Evolutionary conservation across 2,329 filamentous ascomycete species (phyloP), one percentile per base, ranked within the genome.

Genomic region (Aspergillus sp.): DNA sequence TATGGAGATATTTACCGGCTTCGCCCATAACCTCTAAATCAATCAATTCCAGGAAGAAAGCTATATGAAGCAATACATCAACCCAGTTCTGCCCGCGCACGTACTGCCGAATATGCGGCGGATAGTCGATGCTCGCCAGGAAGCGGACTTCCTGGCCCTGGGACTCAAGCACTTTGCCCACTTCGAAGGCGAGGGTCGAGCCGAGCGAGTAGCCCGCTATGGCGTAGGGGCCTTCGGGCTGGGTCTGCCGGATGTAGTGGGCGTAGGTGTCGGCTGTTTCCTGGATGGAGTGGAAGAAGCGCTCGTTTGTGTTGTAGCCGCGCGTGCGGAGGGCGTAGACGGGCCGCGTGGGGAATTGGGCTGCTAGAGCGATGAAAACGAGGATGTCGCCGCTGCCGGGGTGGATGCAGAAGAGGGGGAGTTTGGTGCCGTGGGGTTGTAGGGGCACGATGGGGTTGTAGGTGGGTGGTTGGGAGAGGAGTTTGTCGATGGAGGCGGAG

Each of bases 191-290:
- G 0, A 83, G 54, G 62, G 80, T 81, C 0, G 73, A 64, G 4
- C 82, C 82, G 60, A 79, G 82, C 7, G 73, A 79, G 63, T 84
- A 84, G 1, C 82, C 82, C 0, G 79, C 78, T 0, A 85, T 65
- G 0, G 78, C 78, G 60, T 85, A 85, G 0, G 82, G 82, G 0
- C 83, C 81, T 0, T 67, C 21, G 0, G 82, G 81, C 62, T 85
- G 82, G 0, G 59, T 60, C 4, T 58, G 38, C 4, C 71, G 70
- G 17, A 85, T 76, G 1, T 76, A 74, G 0, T 55, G 43, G 2
- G 65, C 57, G 66, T 84, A 85, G 0, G 68, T 74, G 0, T 69
- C 60, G 3, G 80, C 69, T 0, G 73, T 67, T 32, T 84, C 79
- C 0, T 61, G 55, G 19, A 84, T 72, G 36, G 54, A 65, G 1